These are phyloP conservation scores for Alternaria gaisen DNA, from an alignment of 2,329 filamentous ascomycete genomes.

Conservation along the genomic window DNA sequence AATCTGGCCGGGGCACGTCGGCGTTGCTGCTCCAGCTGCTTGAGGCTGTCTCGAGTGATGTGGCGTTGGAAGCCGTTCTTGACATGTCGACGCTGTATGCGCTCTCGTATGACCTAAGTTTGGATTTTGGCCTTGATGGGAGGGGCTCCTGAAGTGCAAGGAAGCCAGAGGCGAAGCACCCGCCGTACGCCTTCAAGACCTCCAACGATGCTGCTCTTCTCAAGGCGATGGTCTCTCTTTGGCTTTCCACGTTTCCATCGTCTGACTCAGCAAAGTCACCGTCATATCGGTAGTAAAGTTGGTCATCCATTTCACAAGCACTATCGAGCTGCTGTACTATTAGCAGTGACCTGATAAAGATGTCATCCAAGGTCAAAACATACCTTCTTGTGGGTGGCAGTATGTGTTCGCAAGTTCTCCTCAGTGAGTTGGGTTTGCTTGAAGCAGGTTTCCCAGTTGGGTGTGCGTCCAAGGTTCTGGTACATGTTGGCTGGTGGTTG, in stretches of 20 bases:
- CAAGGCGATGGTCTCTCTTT: constrained; percentile 30
- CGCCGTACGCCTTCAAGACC: constrained; percentile 44
- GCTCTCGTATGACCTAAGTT: constrained; percentile 28
- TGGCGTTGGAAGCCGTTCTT: constrained; percentile 36
- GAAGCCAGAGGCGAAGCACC: constrained; percentile 44
- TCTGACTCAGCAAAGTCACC: constrained; percentile 33
- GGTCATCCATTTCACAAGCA: constrained; percentile 20
- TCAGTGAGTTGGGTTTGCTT: constrained; percentile 35
- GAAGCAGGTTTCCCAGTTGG: constrained; percentile 21
- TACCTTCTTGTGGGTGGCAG: constrained; percentile 37
- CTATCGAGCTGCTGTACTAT: constrained; percentile 17
- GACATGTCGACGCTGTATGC: constrained; percentile 38
- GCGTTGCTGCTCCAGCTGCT: constrained; percentile 21
- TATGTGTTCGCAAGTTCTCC: constrained; percentile 44
- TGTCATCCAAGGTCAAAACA: background rate
- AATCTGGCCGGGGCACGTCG: constrained; percentile 43
- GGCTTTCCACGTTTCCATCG: constrained; percentile 31
- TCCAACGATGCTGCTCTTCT: constrained; percentile 39
- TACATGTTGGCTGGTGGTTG: constrained; percentile 18
- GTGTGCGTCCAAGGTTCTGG: constrained; percentile 17
- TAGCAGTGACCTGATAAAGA: constrained; percentile 5
- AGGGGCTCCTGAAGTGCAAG: constrained; percentile 35
- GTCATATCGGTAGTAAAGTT: constrained; percentile 30
- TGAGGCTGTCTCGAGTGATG: constrained; percentile 21
- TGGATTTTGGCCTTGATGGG: constrained; percentile 32